A percentile compares a stretch with the other conserved stretches of the same genome.
Evolutionary conservation across 2,329 filamentous ascomycete genomes (phyloP).

Genomic region (Fusarium verrucosum): DNA sequence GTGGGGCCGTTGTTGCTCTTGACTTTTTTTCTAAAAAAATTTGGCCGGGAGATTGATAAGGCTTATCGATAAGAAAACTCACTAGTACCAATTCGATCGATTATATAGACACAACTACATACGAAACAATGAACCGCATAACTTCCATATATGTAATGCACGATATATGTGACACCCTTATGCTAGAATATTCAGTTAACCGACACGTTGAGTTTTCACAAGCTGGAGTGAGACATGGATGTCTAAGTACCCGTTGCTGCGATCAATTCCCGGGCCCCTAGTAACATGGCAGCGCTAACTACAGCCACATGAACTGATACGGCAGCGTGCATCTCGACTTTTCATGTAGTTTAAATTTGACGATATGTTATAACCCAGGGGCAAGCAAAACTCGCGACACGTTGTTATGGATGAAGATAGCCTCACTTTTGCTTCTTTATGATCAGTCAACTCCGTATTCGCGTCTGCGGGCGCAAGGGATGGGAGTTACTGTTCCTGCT

Average conservation of each 20-base stretch:
- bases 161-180: neutral
- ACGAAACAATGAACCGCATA: neutral
- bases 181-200: neutral
- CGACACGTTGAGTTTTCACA: too few species aligned
- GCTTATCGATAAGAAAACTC: neutral
- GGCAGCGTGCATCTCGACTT: neutral
- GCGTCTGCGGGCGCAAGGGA: neutral
- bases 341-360: neutral
- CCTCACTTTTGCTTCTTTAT: neutral
- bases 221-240: neutral
- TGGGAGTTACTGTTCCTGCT: too few species aligned
- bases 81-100: too few species aligned
- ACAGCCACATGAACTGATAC: neutral
- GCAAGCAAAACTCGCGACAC: too few species aligned
- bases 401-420: neutral
- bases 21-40: conserved; percentile 38
- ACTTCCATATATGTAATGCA: neutral
- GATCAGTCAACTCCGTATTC: neutral
- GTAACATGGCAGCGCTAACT: neutral
- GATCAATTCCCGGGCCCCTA: neutral
- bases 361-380: too few species aligned
- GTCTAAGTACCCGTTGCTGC: neutral
- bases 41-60: conserved; percentile 35
- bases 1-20: conserved; percentile 26
- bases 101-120: neutral